phyloP scores from a whole-genome alignment of 2,329 filamentous ascomycete genomes.

The Ophiostoma ips region DNA sequence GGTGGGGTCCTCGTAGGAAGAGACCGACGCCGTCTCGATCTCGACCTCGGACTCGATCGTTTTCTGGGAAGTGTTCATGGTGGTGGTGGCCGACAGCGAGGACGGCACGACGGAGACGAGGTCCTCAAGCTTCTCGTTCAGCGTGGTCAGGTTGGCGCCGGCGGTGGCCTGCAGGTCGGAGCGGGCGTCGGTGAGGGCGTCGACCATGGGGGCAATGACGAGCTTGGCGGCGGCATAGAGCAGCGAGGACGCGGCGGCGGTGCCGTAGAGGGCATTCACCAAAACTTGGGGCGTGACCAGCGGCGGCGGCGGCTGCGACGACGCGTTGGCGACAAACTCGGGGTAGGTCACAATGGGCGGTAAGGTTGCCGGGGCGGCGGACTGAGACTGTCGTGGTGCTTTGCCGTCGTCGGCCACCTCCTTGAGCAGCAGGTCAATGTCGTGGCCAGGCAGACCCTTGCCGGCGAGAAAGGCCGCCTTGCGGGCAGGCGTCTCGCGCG shows the following conservation, averaged over 20 bases:
- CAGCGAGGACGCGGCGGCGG: slow-evolving; percentile 43
- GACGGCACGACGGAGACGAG: slow-evolving; percentile 47
- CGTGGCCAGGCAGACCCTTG: slow-evolving; percentile 55
- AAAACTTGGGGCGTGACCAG: slow-evolving; percentile 48
- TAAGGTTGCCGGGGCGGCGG: slow-evolving; percentile 10
- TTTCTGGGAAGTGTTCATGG: too few species aligned
- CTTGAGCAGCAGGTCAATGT: slow-evolving; percentile 54
- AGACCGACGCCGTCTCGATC: slow-evolving; percentile 27
- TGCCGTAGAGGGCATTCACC: slow-evolving; percentile 43
- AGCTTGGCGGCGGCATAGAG: slow-evolving; percentile 60
- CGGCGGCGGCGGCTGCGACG: slow-evolving; percentile 35
- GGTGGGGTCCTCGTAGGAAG: slow-evolving; percentile 45
- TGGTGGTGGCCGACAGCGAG: background rate
- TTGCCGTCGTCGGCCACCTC: slow-evolving; percentile 9
- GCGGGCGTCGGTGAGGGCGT: slow-evolving; percentile 36
- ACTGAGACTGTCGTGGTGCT: too few species aligned
- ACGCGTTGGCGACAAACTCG: slow-evolving; percentile 48
- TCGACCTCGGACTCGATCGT: background rate
- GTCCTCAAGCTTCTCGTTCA: slow-evolving; percentile 38
- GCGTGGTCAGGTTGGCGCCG: slow-evolving; percentile 28
- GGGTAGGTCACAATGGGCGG: slow-evolving; percentile 56
- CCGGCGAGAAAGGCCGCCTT: slow-evolving; percentile 64
- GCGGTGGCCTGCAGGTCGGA: slow-evolving; percentile 37
- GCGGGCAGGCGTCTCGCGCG: slow-evolving; percentile 51
- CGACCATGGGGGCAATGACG: slow-evolving; percentile 49